Conservation (phyloP, 352 stramenopile species). For the Pythium folliculosum region DNA sequence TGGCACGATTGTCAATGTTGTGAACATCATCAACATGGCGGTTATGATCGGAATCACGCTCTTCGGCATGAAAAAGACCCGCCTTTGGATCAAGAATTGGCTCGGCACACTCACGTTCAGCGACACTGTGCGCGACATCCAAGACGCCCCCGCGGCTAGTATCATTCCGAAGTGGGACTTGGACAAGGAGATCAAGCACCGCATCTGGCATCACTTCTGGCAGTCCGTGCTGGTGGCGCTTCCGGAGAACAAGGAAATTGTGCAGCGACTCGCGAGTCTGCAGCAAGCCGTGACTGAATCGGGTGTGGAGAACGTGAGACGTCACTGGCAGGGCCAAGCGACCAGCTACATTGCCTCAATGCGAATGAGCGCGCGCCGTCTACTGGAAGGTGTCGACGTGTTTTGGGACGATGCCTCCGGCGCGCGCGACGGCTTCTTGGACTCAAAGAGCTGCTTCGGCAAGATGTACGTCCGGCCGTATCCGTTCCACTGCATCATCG, state of each 20-base stretch:
- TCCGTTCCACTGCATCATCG: slow-evolving; percentile 53
- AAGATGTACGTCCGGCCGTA: slow-evolving; percentile 54
- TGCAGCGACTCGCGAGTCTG: slow-evolving; percentile 33
- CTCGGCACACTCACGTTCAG: slow-evolving; percentile 50
- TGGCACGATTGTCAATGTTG: slow-evolving; percentile 39
- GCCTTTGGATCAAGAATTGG: slow-evolving; percentile 40
- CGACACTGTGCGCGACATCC: slow-evolving; percentile 40
- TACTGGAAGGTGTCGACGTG: slow-evolving; percentile 52
- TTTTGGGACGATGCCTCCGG: slow-evolving; percentile 39
- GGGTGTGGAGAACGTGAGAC: slow-evolving; percentile 37
- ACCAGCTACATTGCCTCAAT: slow-evolving; percentile 32
- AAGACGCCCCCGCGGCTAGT: slow-evolving; percentile 30
- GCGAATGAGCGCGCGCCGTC: slow-evolving; percentile 25
- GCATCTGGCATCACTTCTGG: slow-evolving; percentile 61
- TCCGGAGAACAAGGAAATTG: slow-evolving; percentile 26
- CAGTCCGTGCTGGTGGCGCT: slow-evolving; percentile 32
- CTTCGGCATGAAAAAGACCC: slow-evolving; percentile 36
- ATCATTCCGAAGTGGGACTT: slow-evolving; percentile 43
- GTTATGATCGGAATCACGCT: slow-evolving; percentile 43
- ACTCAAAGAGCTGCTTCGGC: slow-evolving; percentile 45
- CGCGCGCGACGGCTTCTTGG: slow-evolving; percentile 36
- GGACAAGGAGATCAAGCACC: slow-evolving; percentile 47
- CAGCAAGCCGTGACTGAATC: slow-evolving; percentile 36
- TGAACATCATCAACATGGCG: slow-evolving; percentile 45
- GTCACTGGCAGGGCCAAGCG: slow-evolving; percentile 40